Evolutionary conservation across 805 yeast species (phyloP).

Genomic region (Suhomyces sp.): DNA sequence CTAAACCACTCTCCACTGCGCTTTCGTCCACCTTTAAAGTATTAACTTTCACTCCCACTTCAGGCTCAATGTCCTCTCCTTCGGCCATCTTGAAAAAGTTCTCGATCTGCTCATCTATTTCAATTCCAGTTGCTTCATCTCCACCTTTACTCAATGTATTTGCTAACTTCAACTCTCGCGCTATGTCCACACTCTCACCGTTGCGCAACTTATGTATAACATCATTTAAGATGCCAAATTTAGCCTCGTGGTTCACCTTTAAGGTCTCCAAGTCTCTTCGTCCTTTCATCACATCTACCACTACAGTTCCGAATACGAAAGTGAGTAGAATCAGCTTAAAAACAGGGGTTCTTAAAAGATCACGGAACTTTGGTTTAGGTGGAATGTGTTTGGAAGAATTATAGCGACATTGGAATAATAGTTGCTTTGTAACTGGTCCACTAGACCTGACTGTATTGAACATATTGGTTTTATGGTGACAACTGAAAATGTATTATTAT

Average conservation of each 20-base stretch:
- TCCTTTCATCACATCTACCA: slow-evolving; percentile 47
- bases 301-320: slow-evolving; percentile 44
- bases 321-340: slow-evolving; percentile 39
- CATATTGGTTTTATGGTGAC: no score
- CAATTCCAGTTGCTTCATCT: slow-evolving; percentile 35
- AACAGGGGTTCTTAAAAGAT: slow-evolving; percentile 33
- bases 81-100: slow-evolving; percentile 34
- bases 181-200: slow-evolving; percentile 43
- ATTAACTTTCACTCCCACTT: not conserved
- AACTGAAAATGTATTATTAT: no score
- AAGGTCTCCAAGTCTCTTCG: slow-evolving; percentile 45
- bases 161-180: slow-evolving; percentile 39
- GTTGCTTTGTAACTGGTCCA: no score
- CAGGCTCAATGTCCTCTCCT: slow-evolving; percentile 4
- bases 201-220: slow-evolving; percentile 26
- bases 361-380: slow-evolving; percentile 24
- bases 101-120: slow-evolving; percentile 40
- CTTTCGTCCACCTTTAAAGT: not conserved
- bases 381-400: slow-evolving; percentile 4
- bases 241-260: slow-evolving; percentile 37
- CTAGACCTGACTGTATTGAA: no score
- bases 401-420: no score
- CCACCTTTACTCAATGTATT: slow-evolving; percentile 42
- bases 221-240: slow-evolving; percentile 33
- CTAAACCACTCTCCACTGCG: not conserved